Conservation (phyloP, 2,329 filamentous ascomycete genomes). For the Aspergillus sp. region DNA sequence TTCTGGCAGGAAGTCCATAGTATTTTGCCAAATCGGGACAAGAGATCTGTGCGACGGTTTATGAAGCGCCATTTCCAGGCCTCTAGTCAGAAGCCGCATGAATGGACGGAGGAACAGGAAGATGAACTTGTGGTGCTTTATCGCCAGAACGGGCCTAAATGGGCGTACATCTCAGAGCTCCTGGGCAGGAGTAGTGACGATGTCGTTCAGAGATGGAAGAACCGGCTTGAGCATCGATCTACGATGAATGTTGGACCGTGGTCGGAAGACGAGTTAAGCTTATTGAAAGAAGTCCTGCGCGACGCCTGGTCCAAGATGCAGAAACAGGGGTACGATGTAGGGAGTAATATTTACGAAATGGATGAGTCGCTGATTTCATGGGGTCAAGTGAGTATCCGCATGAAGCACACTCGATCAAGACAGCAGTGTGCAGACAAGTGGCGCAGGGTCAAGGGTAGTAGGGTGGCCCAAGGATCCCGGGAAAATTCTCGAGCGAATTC, state of each 20-base stretch:
- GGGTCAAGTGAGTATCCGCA: slow-evolving; percentile 31
- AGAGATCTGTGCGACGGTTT: slow-evolving; percentile 41
- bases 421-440: slow-evolving; percentile 43
- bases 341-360: slow-evolving; percentile 39
- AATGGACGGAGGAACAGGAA: slow-evolving; percentile 44
- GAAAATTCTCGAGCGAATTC: background rate
- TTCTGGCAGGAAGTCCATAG: slow-evolving; percentile 39
- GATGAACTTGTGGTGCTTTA: slow-evolving; percentile 38
- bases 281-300: slow-evolving; percentile 29
- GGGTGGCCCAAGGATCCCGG: background rate
- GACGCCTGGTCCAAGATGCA: slow-evolving; percentile 22
- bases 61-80: slow-evolving; percentile 45
- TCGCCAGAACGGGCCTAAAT: slow-evolving; percentile 35
- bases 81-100: slow-evolving; percentile 34
- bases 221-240: slow-evolving; percentile 37
- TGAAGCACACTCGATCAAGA: slow-evolving; percentile 33
- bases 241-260: slow-evolving; percentile 39
- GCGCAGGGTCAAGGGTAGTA: slow-evolving; percentile 31
- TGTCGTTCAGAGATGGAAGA: slow-evolving; percentile 45
- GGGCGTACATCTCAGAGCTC: slow-evolving; percentile 36
- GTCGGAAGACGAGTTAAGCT: slow-evolving; percentile 32
- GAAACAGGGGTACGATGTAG: slow-evolving; percentile 20
- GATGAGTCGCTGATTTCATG: slow-evolving; percentile 32
- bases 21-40: slow-evolving; percentile 37
- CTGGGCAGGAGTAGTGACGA: slow-evolving; percentile 42